Percentiles rank a stretch among this genome's conserved stretches.
These are phyloP conservation scores for Deakozyma indianensis DNA, from an alignment of 805 yeast genomes.

Conservation along the genomic window DNA sequence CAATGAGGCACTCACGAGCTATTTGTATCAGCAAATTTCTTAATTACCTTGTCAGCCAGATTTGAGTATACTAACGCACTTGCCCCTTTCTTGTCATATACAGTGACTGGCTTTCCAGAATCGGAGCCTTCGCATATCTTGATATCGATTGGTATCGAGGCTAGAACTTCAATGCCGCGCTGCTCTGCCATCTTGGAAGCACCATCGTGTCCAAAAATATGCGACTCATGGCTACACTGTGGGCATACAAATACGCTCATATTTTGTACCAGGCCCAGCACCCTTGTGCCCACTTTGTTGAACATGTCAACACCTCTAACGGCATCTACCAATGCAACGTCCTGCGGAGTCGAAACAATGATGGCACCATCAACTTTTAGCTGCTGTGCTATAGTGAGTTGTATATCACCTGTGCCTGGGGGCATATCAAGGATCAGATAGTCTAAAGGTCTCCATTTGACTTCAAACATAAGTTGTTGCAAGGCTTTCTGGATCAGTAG, in stretches of 20 bases:
- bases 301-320: constrained; percentile 72
- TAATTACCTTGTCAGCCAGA: constrained; percentile 30
- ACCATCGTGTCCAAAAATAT: constrained; percentile 59
- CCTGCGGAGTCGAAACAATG: constrained; percentile 78
- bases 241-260: constrained; percentile 73
- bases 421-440: constrained; percentile 71
- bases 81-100: constrained; percentile 26
- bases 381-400: constrained; percentile 68
- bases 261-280: constrained; percentile 66
- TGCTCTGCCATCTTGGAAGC: constrained; percentile 36
- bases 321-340: constrained; percentile 68
- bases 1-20: no score
- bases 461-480: constrained; percentile 73
- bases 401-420: constrained; percentile 86
- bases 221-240: constrained; percentile 57
- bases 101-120: constrained; percentile 46
- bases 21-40: constrained; percentile 8
- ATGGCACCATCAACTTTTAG: constrained; percentile 66
- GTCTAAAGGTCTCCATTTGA: constrained; percentile 57
- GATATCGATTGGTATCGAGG: constrained; percentile 52
- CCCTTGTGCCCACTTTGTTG: constrained; percentile 52
- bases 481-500: constrained; percentile 76
- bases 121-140: constrained; percentile 50
- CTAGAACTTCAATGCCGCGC: constrained; percentile 38
- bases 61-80: constrained; percentile 30